Evolutionary conservation across 202 grass and related monocot genomes (phyloP), one percentile per base, ranked within the genome.

Genomic region (Sporobolus alterniflorus): DNA sequence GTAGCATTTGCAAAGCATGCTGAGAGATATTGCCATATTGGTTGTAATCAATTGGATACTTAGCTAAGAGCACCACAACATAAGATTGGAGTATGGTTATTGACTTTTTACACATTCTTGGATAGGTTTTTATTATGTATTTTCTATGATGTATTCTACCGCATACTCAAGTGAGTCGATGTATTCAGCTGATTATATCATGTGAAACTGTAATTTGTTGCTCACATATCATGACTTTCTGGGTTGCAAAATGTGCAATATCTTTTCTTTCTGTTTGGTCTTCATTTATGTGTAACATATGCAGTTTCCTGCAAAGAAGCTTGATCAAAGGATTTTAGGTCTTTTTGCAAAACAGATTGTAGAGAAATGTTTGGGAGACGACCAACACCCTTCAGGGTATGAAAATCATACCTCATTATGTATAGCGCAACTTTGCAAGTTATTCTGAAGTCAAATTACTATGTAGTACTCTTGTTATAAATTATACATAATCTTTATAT

Each of bases 351-450:
- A 92, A 81, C 48, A 29, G 41, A 83, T 99, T 72, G 85, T 92
- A 64, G 83, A 96, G 62, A 89, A 92, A 90, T 93, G 93, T 71
- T 49, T 98, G 74, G 93, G 96, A 72, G 89, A 99, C 57, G 96
- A 99, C 59, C 96, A 96, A 67, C 93, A 99, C 41, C 80, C 85
- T 80, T 96, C 96, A 76, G 96, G 96, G 96, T 99, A 96, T 83
- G 74, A 67, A 89, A 75, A 51, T 63, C 60, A 60, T 81, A 74
- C 46, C 40, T 6, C 43, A 15, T 10, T 81, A 78, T 33, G 7
- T 67, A 6, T 71, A 68, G 69, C n/a, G 26, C 39, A 78, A 25
- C 39, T 22, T 64, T 79, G 26, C 43, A 70, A 39, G 14, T 44
- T 73, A 67, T 71, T 31, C 5, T 67, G 39, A 71, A 69, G 13